These are phyloP conservation scores for Pythium volutum DNA, from an alignment of 352 stramenopile species.

Conservation along the genomic window DNA sequence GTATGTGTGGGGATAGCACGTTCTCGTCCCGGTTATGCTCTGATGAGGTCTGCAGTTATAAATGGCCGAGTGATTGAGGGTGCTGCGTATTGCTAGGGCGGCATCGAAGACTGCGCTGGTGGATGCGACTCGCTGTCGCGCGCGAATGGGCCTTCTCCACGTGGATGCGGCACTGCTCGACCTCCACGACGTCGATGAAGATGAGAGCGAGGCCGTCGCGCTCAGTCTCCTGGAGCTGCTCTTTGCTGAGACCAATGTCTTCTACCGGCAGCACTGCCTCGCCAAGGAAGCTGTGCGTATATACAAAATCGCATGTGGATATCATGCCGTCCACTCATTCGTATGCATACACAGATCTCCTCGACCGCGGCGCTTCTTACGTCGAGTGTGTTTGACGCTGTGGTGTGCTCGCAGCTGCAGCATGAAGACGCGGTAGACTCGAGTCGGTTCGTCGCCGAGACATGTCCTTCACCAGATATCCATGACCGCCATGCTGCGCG, in stretches of 20 bases:
- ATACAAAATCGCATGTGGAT: background rate
- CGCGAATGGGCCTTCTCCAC: constrained; percentile 25
- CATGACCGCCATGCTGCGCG: constrained; percentile 50
- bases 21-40: background rate
- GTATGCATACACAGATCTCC: constrained; percentile 7
- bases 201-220: constrained; percentile 56
- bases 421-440: constrained; percentile 22
- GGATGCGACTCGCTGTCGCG: background rate
- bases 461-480: constrained; percentile 21
- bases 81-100: background rate
- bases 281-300: constrained; percentile 22
- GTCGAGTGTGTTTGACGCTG: constrained; percentile 38
- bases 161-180: constrained; percentile 36
- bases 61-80: background rate
- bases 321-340: too few species aligned
- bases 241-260: constrained; percentile 54
- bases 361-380: constrained; percentile 27
- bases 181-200: constrained; percentile 34
- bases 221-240: constrained; percentile 47
- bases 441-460: constrained; percentile 28
- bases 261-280: constrained; percentile 40
- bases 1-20: too few species aligned
- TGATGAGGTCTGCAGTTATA: constrained; percentile 3
- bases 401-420: constrained; percentile 30
- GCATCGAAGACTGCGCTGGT: background rate